These are phyloP conservation scores for Colletotrichum agaves DNA, from an alignment of 2,329 filamentous ascomycete genomes.

Conservation along the genomic window DNA sequence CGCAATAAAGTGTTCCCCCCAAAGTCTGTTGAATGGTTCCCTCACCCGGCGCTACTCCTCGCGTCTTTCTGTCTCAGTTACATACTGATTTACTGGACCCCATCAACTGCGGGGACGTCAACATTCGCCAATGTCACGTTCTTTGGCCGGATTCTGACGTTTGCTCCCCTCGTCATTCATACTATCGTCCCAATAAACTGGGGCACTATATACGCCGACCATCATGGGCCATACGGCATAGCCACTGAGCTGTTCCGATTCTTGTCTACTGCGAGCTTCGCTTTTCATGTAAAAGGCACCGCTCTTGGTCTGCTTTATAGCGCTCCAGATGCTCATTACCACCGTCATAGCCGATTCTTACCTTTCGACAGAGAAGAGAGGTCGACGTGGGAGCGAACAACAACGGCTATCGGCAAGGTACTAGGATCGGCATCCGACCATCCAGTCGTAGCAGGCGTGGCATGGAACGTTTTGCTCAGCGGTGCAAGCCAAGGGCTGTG, in stretches of 20 bases:
- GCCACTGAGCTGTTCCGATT: conserved; percentile 59
- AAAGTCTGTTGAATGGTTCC: conserved; percentile 58
- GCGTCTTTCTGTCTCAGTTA: conserved; percentile 49
- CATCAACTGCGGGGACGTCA: conserved; percentile 53
- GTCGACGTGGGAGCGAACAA: conserved; percentile 56
- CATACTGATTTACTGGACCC: conserved; percentile 49
- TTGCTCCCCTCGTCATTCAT: conserved; percentile 58
- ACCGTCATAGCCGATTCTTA: conserved; percentile 59
- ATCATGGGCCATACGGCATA: conserved; percentile 51
- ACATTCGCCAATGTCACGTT: conserved; percentile 50
- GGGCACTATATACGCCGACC: conserved; percentile 56
- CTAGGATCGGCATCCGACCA: conserved; percentile 64
- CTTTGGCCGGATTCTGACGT: conserved; percentile 51
- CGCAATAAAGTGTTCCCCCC: conserved; percentile 47
- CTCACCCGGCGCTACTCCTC: conserved; percentile 50
- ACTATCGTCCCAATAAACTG: conserved; percentile 60
- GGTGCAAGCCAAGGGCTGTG: conserved; percentile 64
- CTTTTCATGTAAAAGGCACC: conserved; percentile 58
- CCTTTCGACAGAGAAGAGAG: conserved; percentile 58
- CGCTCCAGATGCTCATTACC: conserved; percentile 57
- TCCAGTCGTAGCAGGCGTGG: conserved; percentile 66
- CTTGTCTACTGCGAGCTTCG: conserved; percentile 55
- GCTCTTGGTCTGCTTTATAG: conserved; percentile 57
- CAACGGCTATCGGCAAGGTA: conserved; percentile 56
- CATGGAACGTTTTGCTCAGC: conserved; percentile 68